A percentile compares a stretch with the other conserved stretches of the same genome.
phyloP scores from a whole-genome alignment of 2,329 filamentous ascomycete species.

The Aschersonia sp. region DNA sequence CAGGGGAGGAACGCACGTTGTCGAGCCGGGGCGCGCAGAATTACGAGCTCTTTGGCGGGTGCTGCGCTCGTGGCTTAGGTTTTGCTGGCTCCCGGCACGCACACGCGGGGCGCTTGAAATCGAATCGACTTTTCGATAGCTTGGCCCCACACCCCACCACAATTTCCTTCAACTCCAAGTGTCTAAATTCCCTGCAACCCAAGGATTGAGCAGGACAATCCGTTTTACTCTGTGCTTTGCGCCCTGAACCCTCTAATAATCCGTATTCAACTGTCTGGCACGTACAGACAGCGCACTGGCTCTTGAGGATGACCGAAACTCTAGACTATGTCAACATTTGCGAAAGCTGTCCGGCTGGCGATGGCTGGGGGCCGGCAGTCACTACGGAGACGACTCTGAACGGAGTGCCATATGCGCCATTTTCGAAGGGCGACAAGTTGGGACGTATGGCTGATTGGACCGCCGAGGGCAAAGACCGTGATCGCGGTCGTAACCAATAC shows the following conservation, averaged over 20 bases:
- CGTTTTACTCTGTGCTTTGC: too few species aligned
- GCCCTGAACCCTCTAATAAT: too few species aligned
- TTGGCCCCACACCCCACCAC: constrained; percentile 25
- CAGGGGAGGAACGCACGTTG: too few species aligned
- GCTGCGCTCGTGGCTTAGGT: too few species aligned
- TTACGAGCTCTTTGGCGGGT: too few species aligned
- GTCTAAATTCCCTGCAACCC: constrained; percentile 18
- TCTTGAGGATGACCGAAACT: constrained; percentile 33
- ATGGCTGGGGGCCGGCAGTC: constrained; percentile 76
- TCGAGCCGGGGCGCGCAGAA: too few species aligned
- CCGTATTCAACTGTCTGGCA: background rate
- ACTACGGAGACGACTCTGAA: constrained; percentile 79
- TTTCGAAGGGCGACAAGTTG: constrained; percentile 96
- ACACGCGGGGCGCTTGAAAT: background rate
- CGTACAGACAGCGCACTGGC: background rate
- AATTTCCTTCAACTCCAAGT: constrained; percentile 19
- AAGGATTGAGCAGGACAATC: constrained; percentile 3
- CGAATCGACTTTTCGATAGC: constrained; percentile 1
- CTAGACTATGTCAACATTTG: constrained; percentile 49
- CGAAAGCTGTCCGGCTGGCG: constrained; percentile 56
- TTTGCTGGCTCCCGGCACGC: background rate
- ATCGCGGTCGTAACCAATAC: constrained; percentile 70
- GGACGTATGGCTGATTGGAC: constrained; percentile 99
- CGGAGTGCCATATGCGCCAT: constrained; percentile 93
- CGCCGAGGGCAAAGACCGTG: constrained; percentile 72